Evolutionary conservation across 768 basidiomycete species (phyloP), one percentile per base, ranked within the genome.

Genomic region (Lenzites betulinus): DNA sequence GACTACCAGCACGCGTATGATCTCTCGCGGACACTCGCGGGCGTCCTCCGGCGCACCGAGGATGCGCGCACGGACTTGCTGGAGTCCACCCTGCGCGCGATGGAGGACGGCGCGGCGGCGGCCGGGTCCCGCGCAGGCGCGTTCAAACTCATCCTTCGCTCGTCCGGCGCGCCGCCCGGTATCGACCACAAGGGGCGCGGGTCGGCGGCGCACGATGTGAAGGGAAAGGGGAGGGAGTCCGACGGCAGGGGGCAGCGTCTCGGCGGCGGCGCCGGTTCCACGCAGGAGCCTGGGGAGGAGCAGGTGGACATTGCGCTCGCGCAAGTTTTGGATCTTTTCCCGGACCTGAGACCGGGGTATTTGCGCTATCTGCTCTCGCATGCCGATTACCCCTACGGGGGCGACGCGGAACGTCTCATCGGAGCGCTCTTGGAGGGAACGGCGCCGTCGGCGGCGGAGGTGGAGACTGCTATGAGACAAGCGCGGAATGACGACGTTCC

Each of bases 321-420:
- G 0, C 88, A 92, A 65, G 85, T 94, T 12, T 78, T 90, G 13
- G 92, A 92, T 63, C 84, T 94, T 62, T 76, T 95, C 36, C 89
- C 92, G 0, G 81, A 90, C 43, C 75, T 83, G 26, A 71, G 81
- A 0, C 76, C 81, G 0, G 67, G 68, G 2, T 90, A 93, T 66
- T 75, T 93, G 51, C 80, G 81, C 36, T 79, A 77, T 20, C 74
- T 92, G 20, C 78, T 93, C 13, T 57, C 63, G 13, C 79, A 83
- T 56, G 71, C 78, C 2, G 77, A 73, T 28, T 79, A 75, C 23
- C 71, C 79, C 7, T 88, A 84, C 66, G 67, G 70, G n/a, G 80
- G 82, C 2, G 79, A 80, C 35, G 77, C 84, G 1, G 90, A 92
- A 65, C 77, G 77, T 38, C 81, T 92, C 20, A 78, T 93, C 12